Evolutionary conservation across 441 rosid genomes (phyloP).

Genomic region (Euphorbia celastroides): DNA sequence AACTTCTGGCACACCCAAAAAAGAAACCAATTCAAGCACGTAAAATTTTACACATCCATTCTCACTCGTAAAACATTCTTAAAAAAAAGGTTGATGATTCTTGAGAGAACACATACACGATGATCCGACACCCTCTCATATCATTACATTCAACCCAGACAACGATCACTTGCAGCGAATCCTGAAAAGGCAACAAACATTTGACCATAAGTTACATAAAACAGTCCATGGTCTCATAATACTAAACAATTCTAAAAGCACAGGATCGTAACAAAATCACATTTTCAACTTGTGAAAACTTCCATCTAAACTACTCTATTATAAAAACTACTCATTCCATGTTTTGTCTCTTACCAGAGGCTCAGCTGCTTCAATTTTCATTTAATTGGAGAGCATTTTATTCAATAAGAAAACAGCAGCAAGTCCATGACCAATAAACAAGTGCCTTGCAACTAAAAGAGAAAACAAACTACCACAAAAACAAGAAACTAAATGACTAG

Average conservation of each 20-base stretch:
- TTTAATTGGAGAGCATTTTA: background rate
- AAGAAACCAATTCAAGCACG: background rate
- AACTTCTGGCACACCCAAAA: background rate
- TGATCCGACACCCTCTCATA: background rate
- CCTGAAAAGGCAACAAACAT: slow-evolving; percentile 4
- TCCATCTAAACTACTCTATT: background rate
- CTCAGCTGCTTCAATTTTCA: background rate
- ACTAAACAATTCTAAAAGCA: background rate
- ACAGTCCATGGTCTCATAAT: slow-evolving; percentile 1
- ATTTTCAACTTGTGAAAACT: background rate
- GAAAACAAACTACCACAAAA: background rate
- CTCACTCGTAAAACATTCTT: background rate
- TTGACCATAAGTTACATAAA: background rate
- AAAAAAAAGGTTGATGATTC: background rate
- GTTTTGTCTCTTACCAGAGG: background rate
- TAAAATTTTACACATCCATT: background rate
- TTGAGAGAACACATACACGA: background rate
- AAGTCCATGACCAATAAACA: background rate
- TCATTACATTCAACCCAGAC: background rate
- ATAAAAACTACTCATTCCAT: background rate
- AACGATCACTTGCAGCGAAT: background rate
- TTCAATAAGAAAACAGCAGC: background rate
- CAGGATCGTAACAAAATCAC: background rate
- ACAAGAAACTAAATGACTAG: background rate
- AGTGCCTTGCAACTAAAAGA: background rate